These are phyloP conservation scores for Kodamaea leandrae DNA, from an alignment of 805 yeast species.

Conservation along the genomic window DNA sequence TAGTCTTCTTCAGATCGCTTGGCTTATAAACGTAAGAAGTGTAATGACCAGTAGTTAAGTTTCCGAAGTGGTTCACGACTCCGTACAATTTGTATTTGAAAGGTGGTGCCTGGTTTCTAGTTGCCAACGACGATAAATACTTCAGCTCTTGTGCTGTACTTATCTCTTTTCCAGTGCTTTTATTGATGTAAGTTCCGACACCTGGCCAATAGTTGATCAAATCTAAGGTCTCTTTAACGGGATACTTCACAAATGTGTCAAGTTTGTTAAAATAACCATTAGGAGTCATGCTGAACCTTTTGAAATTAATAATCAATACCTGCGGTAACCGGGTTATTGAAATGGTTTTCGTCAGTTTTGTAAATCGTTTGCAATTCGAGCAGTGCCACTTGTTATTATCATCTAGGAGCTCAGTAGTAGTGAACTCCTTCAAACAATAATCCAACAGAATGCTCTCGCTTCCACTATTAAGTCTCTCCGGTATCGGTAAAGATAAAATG, in stretches of 20 bases:
- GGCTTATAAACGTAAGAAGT: conserved; percentile 71
- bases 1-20: conserved; percentile 38
- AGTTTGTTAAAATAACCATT: conserved; percentile 53
- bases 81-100: conserved; percentile 74
- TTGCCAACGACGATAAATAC: conserved; percentile 50
- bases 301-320: conserved; percentile 77
- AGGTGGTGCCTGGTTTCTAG: conserved; percentile 75
- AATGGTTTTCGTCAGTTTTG: conserved; percentile 65
- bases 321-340: conserved; percentile 76
- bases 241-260: conserved; percentile 67
- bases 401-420: conserved; percentile 68
- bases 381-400: conserved; percentile 85
- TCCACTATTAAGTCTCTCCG: conserved; percentile 36
- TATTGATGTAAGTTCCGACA: conserved; percentile 29
- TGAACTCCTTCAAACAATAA: conserved; percentile 76
- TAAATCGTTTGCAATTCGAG: conserved; percentile 64
- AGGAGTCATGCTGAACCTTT: conserved; percentile 60
- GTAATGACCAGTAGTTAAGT: conserved; percentile 83
- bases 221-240: conserved; percentile 54
- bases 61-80: conserved; percentile 83
- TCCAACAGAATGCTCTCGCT: conserved; percentile 38
- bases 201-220: conserved; percentile 73
- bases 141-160: conserved; percentile 42
- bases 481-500: conserved; percentile 76
- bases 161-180: conserved; percentile 19